Evolutionary conservation across 306 rosid genomes (phyloP).

Genomic region (Hippophae tibetana): DNA sequence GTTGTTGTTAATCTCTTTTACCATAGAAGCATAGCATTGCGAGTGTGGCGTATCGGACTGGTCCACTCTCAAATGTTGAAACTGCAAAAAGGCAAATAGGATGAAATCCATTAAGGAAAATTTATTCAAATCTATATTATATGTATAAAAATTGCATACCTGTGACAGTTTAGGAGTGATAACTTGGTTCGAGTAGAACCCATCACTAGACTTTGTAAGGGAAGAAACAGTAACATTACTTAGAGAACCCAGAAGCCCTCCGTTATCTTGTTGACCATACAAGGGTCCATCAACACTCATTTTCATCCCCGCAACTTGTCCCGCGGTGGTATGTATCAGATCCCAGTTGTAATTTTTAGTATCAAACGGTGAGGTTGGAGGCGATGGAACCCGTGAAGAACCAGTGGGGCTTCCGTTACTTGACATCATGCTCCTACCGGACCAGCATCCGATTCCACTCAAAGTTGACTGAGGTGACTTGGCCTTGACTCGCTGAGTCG

Average conservation of each 20-base stretch:
- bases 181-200: conserved; percentile 22
- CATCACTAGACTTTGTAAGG: conserved; percentile 3
- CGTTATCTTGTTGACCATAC: conserved; percentile 15
- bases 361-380: conserved; percentile 50
- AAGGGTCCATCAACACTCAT: conserved; percentile 22
- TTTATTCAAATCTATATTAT: neutral
- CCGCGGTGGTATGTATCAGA: conserved; percentile 60
- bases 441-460: conserved; percentile 64
- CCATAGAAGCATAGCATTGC: conserved; percentile 32
- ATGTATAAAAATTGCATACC: conserved; percentile 7
- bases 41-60: conserved; percentile 18
- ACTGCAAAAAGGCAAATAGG: conserved; percentile 13
- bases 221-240: neutral
- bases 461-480: conserved; percentile 75
- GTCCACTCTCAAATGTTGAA: conserved; percentile 25
- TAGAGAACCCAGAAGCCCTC: conserved; percentile 24
- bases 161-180: conserved; percentile 24
- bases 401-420: conserved; percentile 64
- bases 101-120: neutral
- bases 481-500: conserved; percentile 29
- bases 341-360: conserved; percentile 51
- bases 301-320: conserved; percentile 67
- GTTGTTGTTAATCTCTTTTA: conserved; percentile 23
- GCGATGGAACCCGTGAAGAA: conserved; percentile 55
- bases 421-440: conserved; percentile 32